Conservation (phyloP, 139 green algal genomes). For the Ettlia oleoabundans region DNA sequence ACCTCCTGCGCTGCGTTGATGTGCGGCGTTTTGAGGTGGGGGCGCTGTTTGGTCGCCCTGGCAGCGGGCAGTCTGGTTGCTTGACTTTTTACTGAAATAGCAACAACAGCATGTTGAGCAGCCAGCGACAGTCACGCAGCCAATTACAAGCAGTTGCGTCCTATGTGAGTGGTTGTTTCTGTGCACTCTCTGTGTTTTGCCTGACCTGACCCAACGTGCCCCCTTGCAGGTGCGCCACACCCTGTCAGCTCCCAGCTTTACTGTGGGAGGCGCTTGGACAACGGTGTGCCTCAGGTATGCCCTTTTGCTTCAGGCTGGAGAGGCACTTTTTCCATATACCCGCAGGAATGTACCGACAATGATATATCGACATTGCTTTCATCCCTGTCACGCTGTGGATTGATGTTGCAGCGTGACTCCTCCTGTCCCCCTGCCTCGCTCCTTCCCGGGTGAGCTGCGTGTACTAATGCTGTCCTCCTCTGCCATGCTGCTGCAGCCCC, state of each 20-base stretch:
- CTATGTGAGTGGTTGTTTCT: neutral
- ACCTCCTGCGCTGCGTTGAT: conserved; percentile 53
- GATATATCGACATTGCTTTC: neutral
- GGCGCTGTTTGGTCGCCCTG: neutral
- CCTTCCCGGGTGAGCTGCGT: neutral
- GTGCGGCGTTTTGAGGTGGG: conserved; percentile 39
- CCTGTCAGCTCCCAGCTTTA: conserved; percentile 41
- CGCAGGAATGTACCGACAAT: neutral
- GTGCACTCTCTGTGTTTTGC: neutral
- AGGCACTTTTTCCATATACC: neutral
- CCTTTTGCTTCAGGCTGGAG: neutral
- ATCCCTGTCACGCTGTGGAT: too few species aligned
- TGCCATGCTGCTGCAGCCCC: conserved; percentile 32
- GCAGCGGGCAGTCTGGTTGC: too few species aligned
- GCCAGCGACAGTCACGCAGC: neutral
- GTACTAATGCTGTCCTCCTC: neutral
- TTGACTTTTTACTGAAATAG: too few species aligned
- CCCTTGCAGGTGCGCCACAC: conserved; percentile 41
- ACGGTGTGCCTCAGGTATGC: conserved; percentile 35
- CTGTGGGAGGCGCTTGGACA: conserved; percentile 47
- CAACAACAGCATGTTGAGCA: too few species aligned
- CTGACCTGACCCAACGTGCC: neutral
- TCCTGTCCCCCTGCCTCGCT: neutral
- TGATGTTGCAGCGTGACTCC: neutral
- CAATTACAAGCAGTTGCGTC: neutral